A percentile compares a stretch with the other conserved stretches of the same genome.
Evolutionary conservation across 208 protist species (phyloP).

Genomic region (Acanthamoeba triangularis): DNA sequence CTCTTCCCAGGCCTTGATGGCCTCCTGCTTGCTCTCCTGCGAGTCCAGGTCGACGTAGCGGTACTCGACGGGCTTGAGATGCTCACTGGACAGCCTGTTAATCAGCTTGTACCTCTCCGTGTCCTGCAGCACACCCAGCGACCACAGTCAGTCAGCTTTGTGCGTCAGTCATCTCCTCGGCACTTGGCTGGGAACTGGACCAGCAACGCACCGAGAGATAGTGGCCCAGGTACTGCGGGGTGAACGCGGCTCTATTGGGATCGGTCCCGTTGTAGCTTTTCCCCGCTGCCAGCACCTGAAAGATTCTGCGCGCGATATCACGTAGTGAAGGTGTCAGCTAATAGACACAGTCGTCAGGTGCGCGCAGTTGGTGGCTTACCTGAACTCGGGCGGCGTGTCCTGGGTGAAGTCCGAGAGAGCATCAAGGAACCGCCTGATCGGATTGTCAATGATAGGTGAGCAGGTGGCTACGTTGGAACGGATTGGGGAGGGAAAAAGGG

Average conservation of each 20-base stretch:
- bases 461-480: too few relatives aligned
- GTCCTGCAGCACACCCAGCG: background rate
- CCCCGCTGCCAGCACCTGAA: slow-evolving; percentile 31
- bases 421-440: background rate
- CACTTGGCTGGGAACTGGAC: background rate
- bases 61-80: slow-evolving; percentile 28
- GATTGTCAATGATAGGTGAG: background rate
- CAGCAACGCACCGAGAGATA: slow-evolving; percentile 20
- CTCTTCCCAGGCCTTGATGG: background rate
- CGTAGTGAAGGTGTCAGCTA: background rate
- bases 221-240: slow-evolving; percentile 28
- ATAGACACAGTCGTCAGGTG: background rate
- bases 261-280: slow-evolving; percentile 33
- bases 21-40: background rate
- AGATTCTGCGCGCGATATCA: background rate
- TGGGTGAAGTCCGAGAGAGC: slow-evolving; percentile 10
- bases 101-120: slow-evolving; percentile 24
- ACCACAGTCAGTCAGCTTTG: too few relatives aligned
- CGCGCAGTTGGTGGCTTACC: background rate
- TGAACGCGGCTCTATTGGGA: background rate
- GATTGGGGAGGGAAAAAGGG: background rate
- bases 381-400: slow-evolving; percentile 3
- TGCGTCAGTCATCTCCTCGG: background rate
- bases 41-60: slow-evolving; percentile 9
- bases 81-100: background rate